Evolutionary conservation across 371 early-diverging fungal species (phyloP).

Genomic region (Chytridiales sp.): DNA sequence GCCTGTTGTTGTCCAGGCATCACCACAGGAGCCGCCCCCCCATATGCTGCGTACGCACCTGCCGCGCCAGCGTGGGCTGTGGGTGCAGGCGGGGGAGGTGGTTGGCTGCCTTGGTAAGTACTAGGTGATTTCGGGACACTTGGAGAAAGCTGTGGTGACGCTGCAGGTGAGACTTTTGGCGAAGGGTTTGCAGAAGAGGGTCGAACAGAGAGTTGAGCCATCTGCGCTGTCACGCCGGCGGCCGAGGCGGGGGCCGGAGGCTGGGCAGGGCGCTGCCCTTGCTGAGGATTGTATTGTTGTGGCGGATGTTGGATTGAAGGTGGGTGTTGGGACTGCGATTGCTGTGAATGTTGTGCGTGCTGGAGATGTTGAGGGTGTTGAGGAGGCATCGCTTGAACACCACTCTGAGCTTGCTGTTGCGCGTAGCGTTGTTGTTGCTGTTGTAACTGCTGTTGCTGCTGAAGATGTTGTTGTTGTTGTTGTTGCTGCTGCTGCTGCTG

Average conservation of each 20-base stretch:
- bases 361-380: slow-evolving; percentile 16
- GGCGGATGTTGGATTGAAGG: neutral
- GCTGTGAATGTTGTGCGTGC: slow-evolving; percentile 15
- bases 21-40: neutral
- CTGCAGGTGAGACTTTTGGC: neutral
- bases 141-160: neutral
- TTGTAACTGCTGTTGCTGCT: slow-evolving; percentile 1
- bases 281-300: neutral
- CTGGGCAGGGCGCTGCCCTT: neutral
- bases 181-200: neutral
- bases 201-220: neutral
- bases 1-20: neutral
- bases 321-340: neutral
- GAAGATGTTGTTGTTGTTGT: slow-evolving; percentile 9
- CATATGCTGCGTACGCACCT: no score
- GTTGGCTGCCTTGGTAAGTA: no score
- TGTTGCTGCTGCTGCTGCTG: slow-evolving; percentile 21
- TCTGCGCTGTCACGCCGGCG: slow-evolving; percentile 14
- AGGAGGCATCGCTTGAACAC: slow-evolving; percentile 1
- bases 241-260: neutral
- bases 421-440: slow-evolving; percentile 10
- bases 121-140: no score
- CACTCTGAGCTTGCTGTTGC: slow-evolving; percentile 3
- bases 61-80: neutral
- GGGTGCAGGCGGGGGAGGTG: neutral